Conservation (phyloP, 768 basidiomycete species). For the Termitomyces sp. region DNA sequence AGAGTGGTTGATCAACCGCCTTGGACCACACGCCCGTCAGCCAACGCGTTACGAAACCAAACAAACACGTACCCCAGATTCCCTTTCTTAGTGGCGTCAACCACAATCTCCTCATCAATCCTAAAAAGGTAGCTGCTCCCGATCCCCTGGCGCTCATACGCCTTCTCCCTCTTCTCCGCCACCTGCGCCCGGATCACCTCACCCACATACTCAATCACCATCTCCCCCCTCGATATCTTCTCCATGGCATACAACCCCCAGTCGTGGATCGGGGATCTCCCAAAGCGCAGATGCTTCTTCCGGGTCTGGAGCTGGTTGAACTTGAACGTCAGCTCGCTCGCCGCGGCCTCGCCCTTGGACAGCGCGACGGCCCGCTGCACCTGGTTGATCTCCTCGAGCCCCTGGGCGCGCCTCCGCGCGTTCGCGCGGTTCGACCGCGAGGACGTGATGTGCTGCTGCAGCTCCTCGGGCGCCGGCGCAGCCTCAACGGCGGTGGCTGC, state of each 20-base stretch:
- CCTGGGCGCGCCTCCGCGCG: constrained; percentile 85
- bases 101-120: constrained; percentile 96
- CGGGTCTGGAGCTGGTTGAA: constrained; percentile 98
- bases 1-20: constrained; percentile 97
- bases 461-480: constrained; percentile 38
- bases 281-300: constrained; percentile 96
- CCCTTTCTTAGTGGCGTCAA: constrained; percentile 98
- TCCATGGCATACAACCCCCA: constrained; percentile 99
- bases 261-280: constrained; percentile 93
- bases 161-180: constrained; percentile 95
- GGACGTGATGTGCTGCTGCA: constrained; percentile 55
- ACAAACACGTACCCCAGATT: constrained; percentile 80
- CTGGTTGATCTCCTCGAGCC: constrained; percentile 92
- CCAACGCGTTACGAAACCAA: constrained; percentile 6
- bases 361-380: constrained; percentile 75
- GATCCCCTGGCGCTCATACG: constrained; percentile 95
- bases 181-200: constrained; percentile 94
- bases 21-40: constrained; percentile 23
- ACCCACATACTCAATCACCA: constrained; percentile 99
- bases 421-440: constrained; percentile 90
- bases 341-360: constrained; percentile 62
- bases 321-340: constrained; percentile 76
- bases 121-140: constrained; percentile 97
- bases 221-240: constrained; percentile 86
- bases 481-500: constrained; percentile 29